Percentiles rank a stretch among this genome's conserved stretches.
These are phyloP conservation scores for Phytophthora agathidicida DNA, from an alignment of 352 stramenopile species.

Conservation along the genomic window DNA sequence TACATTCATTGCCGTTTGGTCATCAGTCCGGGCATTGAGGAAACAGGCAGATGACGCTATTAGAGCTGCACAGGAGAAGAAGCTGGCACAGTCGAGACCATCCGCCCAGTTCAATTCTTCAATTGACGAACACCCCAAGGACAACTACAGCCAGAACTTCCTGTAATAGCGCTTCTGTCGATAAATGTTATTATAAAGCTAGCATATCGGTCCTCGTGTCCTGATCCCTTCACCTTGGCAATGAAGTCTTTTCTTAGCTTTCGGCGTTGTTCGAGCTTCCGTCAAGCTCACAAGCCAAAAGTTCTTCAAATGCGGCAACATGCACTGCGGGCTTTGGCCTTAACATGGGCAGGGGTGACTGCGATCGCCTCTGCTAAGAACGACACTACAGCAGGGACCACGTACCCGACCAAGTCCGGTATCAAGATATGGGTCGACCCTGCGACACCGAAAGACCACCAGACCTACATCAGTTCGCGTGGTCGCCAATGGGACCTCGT, in stretches of 20 bases:
- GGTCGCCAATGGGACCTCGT: conserved; percentile 62
- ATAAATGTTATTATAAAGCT: too few species aligned
- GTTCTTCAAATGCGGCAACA: neutral
- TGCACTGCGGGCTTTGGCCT: neutral
- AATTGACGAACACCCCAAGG: conserved; percentile 27
- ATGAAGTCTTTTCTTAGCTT: conserved; percentile 23
- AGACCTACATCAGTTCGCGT: conserved; percentile 25
- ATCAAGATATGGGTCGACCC: conserved; percentile 58
- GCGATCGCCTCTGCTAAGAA: conserved; percentile 8
- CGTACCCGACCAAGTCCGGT: conserved; percentile 41
- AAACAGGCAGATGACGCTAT: conserved; percentile 31
- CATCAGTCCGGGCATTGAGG: conserved; percentile 22
- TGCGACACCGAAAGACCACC: conserved; percentile 29
- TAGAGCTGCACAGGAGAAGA: conserved; percentile 24
- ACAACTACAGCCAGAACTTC: conserved; percentile 53
- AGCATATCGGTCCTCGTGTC: too few species aligned
- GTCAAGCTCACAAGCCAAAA: neutral
- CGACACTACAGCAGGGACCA: conserved; percentile 7
- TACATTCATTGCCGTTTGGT: conserved; percentile 29
- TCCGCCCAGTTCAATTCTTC: conserved; percentile 17
- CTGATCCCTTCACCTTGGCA: conserved; percentile 17
- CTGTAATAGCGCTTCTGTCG: conserved; percentile 28
- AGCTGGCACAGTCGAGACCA: conserved; percentile 3
- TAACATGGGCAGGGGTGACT: neutral
- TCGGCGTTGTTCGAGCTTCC: conserved; percentile 11